These are phyloP conservation scores for Vigna mungo DNA, from an alignment of 306 rosid genomes.

Conservation along the genomic window DNA sequence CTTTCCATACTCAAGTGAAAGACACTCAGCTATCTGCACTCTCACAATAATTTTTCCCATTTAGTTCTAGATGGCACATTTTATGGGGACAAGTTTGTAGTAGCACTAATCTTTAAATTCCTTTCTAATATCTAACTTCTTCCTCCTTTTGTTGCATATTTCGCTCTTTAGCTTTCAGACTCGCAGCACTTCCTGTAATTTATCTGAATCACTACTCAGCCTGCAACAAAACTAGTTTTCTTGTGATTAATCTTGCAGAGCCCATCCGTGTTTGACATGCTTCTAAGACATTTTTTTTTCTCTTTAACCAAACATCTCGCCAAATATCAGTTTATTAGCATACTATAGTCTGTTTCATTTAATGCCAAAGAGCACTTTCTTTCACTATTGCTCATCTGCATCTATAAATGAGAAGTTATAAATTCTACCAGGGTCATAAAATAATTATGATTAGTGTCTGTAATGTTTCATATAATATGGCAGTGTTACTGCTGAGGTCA, in stretches of 20 bases:
- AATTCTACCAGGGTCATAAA: too few species aligned
- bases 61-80: neutral
- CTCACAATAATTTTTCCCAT: conserved; percentile 2
- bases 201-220: neutral
- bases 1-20: neutral
- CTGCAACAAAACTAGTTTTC: neutral
- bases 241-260: neutral
- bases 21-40: neutral
- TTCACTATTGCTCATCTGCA: neutral
- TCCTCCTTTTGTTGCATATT: neutral
- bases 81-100: conserved; percentile 22
- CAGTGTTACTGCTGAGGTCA: conserved; percentile 20
- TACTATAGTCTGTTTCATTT: neutral
- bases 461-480: too few species aligned
- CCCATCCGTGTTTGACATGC: neutral
- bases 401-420: neutral
- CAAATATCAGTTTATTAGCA: neutral
- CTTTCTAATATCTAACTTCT: neutral
- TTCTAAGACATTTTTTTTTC: neutral
- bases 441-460: too few species aligned
- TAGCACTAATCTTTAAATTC: conserved; percentile 13
- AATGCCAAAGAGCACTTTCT: neutral
- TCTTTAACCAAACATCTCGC: neutral
- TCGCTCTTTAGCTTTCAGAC: too few species aligned
- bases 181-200: neutral